These are phyloP conservation scores for Scedosporium dehoogii DNA, from an alignment of 2,329 filamentous ascomycete species.

Conservation along the genomic window DNA sequence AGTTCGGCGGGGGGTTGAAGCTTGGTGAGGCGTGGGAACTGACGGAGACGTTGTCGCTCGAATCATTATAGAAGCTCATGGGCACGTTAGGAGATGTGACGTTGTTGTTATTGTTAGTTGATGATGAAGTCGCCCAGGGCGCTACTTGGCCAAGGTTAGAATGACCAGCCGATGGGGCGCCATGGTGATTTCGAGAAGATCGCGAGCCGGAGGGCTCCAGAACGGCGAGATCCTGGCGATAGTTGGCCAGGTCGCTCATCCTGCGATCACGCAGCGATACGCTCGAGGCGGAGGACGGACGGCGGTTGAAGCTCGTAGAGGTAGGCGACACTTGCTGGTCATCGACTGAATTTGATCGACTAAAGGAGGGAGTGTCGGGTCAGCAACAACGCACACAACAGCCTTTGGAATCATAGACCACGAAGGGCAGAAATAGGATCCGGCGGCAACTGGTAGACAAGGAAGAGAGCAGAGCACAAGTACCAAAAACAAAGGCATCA, in stretches of 20 bases:
- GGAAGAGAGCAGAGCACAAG: not conserved
- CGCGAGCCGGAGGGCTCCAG: slow-evolving; percentile 49
- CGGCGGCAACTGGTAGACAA: not conserved
- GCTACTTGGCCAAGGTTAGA: slow-evolving; percentile 42
- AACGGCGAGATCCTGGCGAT: slow-evolving; percentile 61
- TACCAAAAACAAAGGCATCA: not conserved
- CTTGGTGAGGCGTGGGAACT: slow-evolving; percentile 61
- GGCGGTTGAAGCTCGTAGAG: slow-evolving; percentile 32
- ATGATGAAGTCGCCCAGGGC: slow-evolving; percentile 43
- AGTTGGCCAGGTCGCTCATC: slow-evolving; percentile 54
- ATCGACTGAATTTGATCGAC: slow-evolving; percentile 24
- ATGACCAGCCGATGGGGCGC: slow-evolving; percentile 45
- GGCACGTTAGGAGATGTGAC: slow-evolving; percentile 18
- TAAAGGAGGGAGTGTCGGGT: slow-evolving; percentile 1
- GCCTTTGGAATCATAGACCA: not conserved
- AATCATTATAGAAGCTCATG: slow-evolving; percentile 65
- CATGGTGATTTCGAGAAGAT: slow-evolving; percentile 49
- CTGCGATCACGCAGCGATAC: slow-evolving; percentile 47
- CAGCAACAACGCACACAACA: not conserved
- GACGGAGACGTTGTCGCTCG: slow-evolving; percentile 56
- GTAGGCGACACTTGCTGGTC: slow-evolving; percentile 39
- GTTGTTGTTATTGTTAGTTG: slow-evolving; percentile 19
- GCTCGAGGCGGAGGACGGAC: slow-evolving; percentile 31
- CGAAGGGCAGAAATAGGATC: not conserved
- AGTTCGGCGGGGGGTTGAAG: slow-evolving; percentile 41